Conservation (phyloP, 192 early-diverging fungal genomes). For the Coemansia aciculifera region DNA sequence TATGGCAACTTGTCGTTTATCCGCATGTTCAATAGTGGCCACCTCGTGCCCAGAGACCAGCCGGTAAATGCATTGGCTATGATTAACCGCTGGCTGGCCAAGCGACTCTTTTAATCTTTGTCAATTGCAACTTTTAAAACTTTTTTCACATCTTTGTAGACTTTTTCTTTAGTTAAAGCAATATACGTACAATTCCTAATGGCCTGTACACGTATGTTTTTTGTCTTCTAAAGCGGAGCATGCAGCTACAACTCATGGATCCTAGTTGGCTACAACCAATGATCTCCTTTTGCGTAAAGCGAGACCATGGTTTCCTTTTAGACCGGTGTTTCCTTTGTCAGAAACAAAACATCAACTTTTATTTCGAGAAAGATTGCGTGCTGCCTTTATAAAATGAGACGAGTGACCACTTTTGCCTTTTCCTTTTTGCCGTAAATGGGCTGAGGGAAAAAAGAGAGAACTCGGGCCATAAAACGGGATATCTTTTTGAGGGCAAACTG, state of each 20-base stretch:
- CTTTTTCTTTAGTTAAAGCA: neutral
- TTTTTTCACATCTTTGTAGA: neutral
- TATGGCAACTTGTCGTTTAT: conserved; percentile 76
- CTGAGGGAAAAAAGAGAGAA: neutral
- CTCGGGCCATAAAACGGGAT: neutral
- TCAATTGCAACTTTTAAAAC: neutral
- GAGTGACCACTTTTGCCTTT: neutral
- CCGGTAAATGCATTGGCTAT: conserved; percentile 73
- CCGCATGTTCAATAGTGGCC: conserved; percentile 79
- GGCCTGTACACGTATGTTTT: neutral
- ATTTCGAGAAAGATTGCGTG: neutral
- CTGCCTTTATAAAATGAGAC: neutral
- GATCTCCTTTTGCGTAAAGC: neutral
- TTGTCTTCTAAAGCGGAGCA: neutral
- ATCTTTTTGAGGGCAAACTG: neutral
- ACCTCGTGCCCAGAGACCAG: conserved; percentile 90
- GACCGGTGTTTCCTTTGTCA: neutral
- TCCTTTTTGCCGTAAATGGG: neutral
- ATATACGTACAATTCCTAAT: neutral
- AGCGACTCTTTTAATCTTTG: neutral
- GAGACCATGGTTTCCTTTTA: neutral
- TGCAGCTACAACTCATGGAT: neutral
- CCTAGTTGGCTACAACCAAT: neutral
- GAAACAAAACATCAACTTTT: neutral
- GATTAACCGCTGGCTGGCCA: conserved; percentile 75